These are phyloP conservation scores for Picochlorum sp. DNA, from an alignment of 139 green algal species.

Conservation along the genomic window DNA sequence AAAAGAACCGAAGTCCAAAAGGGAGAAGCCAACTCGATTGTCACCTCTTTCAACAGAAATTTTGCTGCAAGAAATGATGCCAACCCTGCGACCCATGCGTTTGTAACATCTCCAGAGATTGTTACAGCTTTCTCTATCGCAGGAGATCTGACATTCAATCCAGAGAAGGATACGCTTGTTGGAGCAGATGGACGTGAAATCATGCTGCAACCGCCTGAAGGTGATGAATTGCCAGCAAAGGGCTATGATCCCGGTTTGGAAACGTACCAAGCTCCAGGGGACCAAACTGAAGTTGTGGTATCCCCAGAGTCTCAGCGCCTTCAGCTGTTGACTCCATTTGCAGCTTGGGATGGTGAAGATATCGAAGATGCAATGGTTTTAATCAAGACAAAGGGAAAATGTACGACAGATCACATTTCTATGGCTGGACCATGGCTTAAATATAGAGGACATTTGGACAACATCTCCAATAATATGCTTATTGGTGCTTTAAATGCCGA, in stretches of 20 bases:
- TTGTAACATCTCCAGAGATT: constrained; percentile 86
- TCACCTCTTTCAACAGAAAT: constrained; percentile 93
- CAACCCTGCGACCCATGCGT: constrained; percentile 85
- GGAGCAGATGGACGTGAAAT: constrained; percentile 77
- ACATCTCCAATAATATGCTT: constrained; percentile 97
- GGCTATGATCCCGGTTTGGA: constrained; percentile 71
- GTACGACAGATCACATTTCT: constrained; percentile 95
- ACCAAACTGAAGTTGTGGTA: constrained; percentile 36
- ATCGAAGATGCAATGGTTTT: constrained; percentile 34
- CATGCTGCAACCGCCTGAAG: constrained; percentile 57
- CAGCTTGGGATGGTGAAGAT: constrained; percentile 68
- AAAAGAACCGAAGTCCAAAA: constrained; percentile 86
- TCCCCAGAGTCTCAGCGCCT: constrained; percentile 66
- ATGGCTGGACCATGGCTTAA: constrained; percentile 97
- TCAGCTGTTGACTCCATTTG: constrained; percentile 84
- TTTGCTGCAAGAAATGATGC: constrained; percentile 89
- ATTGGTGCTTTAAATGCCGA: constrained; percentile 88
- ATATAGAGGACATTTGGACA: constrained; percentile 94
- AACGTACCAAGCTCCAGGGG: constrained; percentile 54
- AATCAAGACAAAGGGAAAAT: constrained; percentile 86
- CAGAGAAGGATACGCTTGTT: constrained; percentile 69
- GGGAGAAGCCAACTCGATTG: constrained; percentile 82
- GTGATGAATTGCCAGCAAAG: constrained; percentile 75
- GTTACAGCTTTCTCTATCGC: constrained; percentile 78
- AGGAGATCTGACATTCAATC: constrained; percentile 90